Evolutionary conservation across 1,139 yeast genomes (phyloP), one percentile per base, ranked within the genome.

Genomic region (Taphrina deformans): DNA sequence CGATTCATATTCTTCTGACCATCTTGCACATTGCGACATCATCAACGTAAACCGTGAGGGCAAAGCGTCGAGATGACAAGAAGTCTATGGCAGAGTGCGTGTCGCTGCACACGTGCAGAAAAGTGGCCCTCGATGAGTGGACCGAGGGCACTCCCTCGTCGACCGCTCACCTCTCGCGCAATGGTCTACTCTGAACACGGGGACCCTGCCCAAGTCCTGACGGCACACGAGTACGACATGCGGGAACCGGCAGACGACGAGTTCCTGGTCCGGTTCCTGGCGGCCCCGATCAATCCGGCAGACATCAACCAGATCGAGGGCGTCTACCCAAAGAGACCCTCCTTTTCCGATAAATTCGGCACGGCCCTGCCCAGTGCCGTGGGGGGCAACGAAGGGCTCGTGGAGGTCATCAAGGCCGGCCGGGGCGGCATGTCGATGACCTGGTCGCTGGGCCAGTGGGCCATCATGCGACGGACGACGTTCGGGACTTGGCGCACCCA

Each of bases 401-500:
- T 90, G 74, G 91, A 92, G 75, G 86, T 93, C 16, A 75, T 89
- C 26, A 85, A 88, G 69, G 84, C 84, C 23, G 97, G 97, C n/a
- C 85, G 88, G 69, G 83, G 83, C 18, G 96, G 97, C 16, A 68
- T 73, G 33, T 70, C 73, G 14, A 78, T 77, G 21, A 70, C 73
- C 12, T 79, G 91, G 63, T 71, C 79, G 64, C 78, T 79, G 2
- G 98, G 97, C 52, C 98, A 93, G 74, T 91, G 96, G 95, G 91
- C 88, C 35, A 83, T 93, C 58, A 97, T 98, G n/a, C 74, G 83
- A n/a, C 77, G 79, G 41, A 87, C 90, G 18, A 87, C 89, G 72
- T 86, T 87, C 69, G 99, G 99, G 41, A 93, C 99, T 2, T 93
- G 99, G 99, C 83, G 97, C 70, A 85, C 96, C 1, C 93, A 88